phyloP scores from a whole-genome alignment of 768 basidiomycete species.

The Lactarius sanguifluus region DNA sequence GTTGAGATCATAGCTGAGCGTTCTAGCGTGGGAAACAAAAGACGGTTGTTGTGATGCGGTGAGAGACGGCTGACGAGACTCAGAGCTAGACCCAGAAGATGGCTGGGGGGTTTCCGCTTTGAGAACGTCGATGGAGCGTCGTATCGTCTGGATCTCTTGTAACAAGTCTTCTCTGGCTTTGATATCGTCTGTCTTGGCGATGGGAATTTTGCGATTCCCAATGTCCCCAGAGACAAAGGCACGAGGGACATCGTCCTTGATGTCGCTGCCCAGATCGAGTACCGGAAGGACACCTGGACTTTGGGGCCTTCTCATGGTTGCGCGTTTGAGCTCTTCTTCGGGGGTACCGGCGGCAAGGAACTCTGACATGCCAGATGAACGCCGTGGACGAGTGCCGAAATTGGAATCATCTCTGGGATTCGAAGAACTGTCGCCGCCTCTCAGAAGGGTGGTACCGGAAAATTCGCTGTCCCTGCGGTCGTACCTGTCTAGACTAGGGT shows the following conservation, averaged over 20 bases:
- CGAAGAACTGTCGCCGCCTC: conserved; percentile 42
- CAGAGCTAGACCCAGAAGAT: conserved; percentile 48
- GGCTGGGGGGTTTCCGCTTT: conserved; percentile 67
- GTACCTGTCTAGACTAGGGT: conserved; percentile 63
- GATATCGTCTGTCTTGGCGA: conserved; percentile 47
- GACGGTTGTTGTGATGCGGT: conserved; percentile 49
- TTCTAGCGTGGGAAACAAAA: conserved; percentile 33
- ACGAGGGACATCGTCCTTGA: conserved; percentile 72
- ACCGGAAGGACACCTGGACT: conserved; percentile 60
- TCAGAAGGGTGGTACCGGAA: conserved; percentile 66
- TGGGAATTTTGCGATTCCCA: conserved; percentile 35
- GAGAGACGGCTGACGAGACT: conserved; percentile 58
- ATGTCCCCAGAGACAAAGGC: conserved; percentile 53
- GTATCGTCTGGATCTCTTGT: conserved; percentile 75
- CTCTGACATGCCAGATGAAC: conserved; percentile 69
- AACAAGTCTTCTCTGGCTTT: conserved; percentile 70
- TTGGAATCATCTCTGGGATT: conserved; percentile 53
- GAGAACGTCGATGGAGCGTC: conserved; percentile 73
- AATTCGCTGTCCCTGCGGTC: conserved; percentile 61
- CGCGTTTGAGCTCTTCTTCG: conserved; percentile 60
- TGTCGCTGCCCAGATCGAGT: conserved; percentile 72
- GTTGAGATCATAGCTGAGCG: conserved; percentile 65
- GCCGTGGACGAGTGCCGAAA: conserved; percentile 56
- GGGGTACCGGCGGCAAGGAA: conserved; percentile 62
- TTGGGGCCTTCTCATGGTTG: conserved; percentile 47